These are phyloP conservation scores for Linanthus parryae DNA, from an alignment of 148 eudicot genomes.

Conservation along the genomic window DNA sequence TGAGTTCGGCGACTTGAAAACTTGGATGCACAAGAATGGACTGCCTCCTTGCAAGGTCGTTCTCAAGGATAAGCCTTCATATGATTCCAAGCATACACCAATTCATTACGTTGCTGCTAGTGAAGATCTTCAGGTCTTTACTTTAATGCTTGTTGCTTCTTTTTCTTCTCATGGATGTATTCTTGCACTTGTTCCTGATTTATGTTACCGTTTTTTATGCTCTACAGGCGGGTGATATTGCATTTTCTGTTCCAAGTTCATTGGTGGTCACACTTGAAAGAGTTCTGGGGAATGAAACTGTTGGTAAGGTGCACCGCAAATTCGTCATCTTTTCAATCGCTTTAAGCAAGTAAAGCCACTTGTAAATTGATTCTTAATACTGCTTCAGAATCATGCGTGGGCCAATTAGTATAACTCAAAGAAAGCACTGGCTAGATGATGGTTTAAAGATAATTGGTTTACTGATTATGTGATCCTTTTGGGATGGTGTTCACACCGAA, in stretches of 20 bases:
- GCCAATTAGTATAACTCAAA: no score
- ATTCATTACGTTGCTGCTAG: slow-evolving; percentile 95
- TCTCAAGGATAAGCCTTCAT: slow-evolving; percentile 55
- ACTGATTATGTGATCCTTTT: no score
- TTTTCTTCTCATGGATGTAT: neutral
- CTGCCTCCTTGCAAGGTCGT: slow-evolving; percentile 70
- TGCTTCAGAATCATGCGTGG: no score
- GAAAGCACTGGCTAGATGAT: no score
- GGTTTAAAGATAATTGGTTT: no score
- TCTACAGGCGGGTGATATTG: slow-evolving; percentile 67
- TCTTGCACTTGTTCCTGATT: neutral
- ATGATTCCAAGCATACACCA: slow-evolving; percentile 33
- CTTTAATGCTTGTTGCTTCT: neutral
- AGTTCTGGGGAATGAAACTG: slow-evolving; percentile 88
- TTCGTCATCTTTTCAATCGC: no score
- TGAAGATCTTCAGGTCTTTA: slow-evolving; percentile 62
- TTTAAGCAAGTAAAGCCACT: no score
- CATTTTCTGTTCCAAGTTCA: slow-evolving; percentile 78
- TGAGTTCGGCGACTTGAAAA: slow-evolving; percentile 50
- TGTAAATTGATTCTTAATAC: no score
- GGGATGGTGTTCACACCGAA: no score
- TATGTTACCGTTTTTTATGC: slow-evolving; percentile 1
- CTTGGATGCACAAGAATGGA: slow-evolving; percentile 88
- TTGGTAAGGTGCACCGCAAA: slow-evolving; percentile 50
- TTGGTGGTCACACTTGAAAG: slow-evolving; percentile 93